Evolutionary conservation across 2,329 filamentous ascomycete species (phyloP), one percentile per base, ranked within the genome.

Genomic region (Aspergillus pseudonomiae): DNA sequence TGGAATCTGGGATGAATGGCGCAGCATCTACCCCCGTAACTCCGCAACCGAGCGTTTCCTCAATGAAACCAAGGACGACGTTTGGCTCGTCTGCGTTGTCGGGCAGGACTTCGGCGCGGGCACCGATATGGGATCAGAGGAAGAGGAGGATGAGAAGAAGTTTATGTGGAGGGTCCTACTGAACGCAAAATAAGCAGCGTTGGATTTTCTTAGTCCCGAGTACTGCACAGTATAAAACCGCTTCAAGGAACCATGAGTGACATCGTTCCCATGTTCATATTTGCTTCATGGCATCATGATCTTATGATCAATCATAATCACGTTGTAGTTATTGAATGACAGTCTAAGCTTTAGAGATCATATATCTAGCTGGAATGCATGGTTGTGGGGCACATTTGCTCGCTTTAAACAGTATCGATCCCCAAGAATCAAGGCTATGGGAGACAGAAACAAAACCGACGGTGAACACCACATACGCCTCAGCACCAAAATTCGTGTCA

Each of bases 1-100:
- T 81, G 91, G 90, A 36, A 97, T 98, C 73, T 98, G 94, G 91
- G 86, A 84, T 48, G 95, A 98, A 81, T 99, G 95, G 95, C 89
- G 91, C 65, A 86, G 91, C 69, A 91, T 97, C 54, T 98, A 97
- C 77, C 88, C 88, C n/a, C 85, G 89, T 55, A 88, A 86, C 6
- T 91, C 89, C 3, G 83, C 87, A 58, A 93, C 89, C 63, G 89
- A 90, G 70, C 87, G 85, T 73, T 82, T 97, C 61, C 81, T 99
- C 50, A 87, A 90, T 65, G 76, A 81, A 6, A 83, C 90, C 41
- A 86, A 88, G 73, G 83, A 86, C 53, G 92, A 93, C 71, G 85
- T 88, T 68, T 97, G 94, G 91, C 81, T 99, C 70, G 93, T 98
- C 50, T 98, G 97, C 81, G 80, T 81, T 21, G 78, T 82, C 57